Evolutionary conservation across 2,329 filamentous ascomycete species (phyloP).

Genomic region (Thelonectria olida): DNA sequence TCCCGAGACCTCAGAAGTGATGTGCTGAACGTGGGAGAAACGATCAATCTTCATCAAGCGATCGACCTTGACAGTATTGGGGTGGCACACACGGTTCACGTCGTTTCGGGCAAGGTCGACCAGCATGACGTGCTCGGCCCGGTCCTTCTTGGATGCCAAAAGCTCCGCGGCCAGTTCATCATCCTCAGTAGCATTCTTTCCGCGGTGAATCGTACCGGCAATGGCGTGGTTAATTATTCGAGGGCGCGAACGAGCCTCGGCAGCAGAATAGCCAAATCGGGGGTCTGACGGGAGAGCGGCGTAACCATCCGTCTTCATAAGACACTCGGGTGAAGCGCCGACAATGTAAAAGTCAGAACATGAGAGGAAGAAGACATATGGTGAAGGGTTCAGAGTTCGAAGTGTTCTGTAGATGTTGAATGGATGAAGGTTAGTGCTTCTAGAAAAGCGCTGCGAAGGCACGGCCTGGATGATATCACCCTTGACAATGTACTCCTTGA

Average conservation of each 20-base stretch:
- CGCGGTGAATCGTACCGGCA: conserved; percentile 92
- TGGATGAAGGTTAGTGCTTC: conserved; percentile 89
- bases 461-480: conserved; percentile 99
- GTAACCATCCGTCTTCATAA: conserved; percentile 74
- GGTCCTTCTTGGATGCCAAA: conserved; percentile 77
- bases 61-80: conserved; percentile 88
- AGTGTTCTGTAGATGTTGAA: conserved; percentile 98
- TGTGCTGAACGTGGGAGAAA: conserved; percentile 97
- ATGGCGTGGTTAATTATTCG: conserved; percentile 97
- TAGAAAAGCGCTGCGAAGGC: conserved; percentile 90
- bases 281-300: conserved; percentile 35
- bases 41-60: conserved; percentile 92
- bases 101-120: conserved; percentile 97
- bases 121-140: conserved; percentile 96
- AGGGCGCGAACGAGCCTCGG: conserved; percentile 69
- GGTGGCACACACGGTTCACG: conserved; percentile 94
- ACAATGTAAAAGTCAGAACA: conserved; percentile 94
- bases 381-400: conserved; percentile 96
- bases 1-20: conserved; percentile 95
- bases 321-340: conserved; percentile 91
- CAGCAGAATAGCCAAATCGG: conserved; percentile 37
- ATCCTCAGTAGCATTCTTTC: conserved; percentile 76
- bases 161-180: conserved; percentile 78
- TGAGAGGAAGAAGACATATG: conserved; percentile 96
- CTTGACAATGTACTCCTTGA: conserved; percentile 90